Evolutionary conservation across 768 basidiomycete genomes (phyloP).

Genomic region (Auriculariales sp.): DNA sequence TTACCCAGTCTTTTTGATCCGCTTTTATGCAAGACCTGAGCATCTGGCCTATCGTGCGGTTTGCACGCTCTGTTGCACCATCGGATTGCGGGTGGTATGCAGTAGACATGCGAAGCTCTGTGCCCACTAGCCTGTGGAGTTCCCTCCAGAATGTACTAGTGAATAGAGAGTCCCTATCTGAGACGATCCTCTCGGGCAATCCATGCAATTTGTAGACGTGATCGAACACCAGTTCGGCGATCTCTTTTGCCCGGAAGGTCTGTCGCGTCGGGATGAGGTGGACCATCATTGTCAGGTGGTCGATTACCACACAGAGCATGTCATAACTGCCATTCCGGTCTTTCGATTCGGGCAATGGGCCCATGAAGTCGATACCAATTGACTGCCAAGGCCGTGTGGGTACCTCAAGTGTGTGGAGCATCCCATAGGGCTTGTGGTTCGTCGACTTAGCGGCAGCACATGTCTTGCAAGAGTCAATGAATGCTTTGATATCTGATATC

Average conservation of each 20-base stretch:
- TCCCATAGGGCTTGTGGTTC: slow-evolving; percentile 13
- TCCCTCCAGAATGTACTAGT: slow-evolving; percentile 28
- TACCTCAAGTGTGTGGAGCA: slow-evolving; percentile 13
- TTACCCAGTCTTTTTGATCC: slow-evolving; percentile 11
- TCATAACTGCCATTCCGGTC: slow-evolving; percentile 13
- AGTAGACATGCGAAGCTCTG: slow-evolving; percentile 21
- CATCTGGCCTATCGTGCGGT: slow-evolving; percentile 12
- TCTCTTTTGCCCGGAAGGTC: slow-evolving; percentile 17
- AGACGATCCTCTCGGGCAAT: slow-evolving; percentile 22
- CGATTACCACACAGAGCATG: slow-evolving; percentile 14
- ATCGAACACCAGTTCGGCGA: slow-evolving; percentile 23
- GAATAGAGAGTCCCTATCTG: slow-evolving; percentile 27
- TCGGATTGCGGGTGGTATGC: slow-evolving; percentile 30
- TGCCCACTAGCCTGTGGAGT: slow-evolving; percentile 17
- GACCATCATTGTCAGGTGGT: slow-evolving; percentile 11
- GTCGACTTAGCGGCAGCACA: slow-evolving; percentile 11
- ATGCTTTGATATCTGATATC: slow-evolving; percentile 13
- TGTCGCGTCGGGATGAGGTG: slow-evolving; percentile 17
- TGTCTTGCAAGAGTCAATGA: slow-evolving; percentile 13
- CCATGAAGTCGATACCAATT: slow-evolving; percentile 16
- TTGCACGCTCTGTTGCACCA: slow-evolving; percentile 21
- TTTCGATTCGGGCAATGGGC: slow-evolving; percentile 11
- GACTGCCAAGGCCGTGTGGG: slow-evolving; percentile 14
- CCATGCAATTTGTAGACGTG: slow-evolving; percentile 24
- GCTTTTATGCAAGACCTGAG: slow-evolving; percentile 2